A percentile compares a stretch with the other conserved stretches of the same genome.
Evolutionary conservation across 768 basidiomycete species (phyloP).

Genomic region (Boletus tylopilopsis): DNA sequence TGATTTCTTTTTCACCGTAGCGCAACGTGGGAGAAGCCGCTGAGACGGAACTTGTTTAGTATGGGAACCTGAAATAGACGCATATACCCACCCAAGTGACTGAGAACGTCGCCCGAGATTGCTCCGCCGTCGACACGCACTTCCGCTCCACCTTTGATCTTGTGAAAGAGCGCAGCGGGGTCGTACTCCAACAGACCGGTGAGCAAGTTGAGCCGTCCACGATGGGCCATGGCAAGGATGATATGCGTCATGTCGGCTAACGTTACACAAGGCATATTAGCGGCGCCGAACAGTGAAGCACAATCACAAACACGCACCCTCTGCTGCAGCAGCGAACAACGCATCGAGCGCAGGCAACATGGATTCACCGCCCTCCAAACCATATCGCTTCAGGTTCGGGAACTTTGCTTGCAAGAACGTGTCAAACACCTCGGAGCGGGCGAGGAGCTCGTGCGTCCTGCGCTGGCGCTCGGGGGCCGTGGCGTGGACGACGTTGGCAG

Average conservation of each 20-base stretch:
- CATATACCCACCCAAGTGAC: slow-evolving; percentile 61
- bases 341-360: slow-evolving; percentile 87
- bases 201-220: slow-evolving; percentile 83
- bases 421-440: slow-evolving; percentile 77
- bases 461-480: slow-evolving; percentile 39
- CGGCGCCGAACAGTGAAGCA: neutral
- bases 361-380: slow-evolving; percentile 89
- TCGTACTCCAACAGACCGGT: slow-evolving; percentile 70
- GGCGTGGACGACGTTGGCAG: slow-evolving; percentile 29
- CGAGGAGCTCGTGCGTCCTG: slow-evolving; percentile 65
- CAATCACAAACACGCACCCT: slow-evolving; percentile 36
- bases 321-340: slow-evolving; percentile 64
- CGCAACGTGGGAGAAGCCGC: slow-evolving; percentile 62
- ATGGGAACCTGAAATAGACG: neutral
- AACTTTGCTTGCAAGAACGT: slow-evolving; percentile 85
- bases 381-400: slow-evolving; percentile 84
- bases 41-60: slow-evolving; percentile 19
- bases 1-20: slow-evolving; percentile 50
- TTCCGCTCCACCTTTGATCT: slow-evolving; percentile 79
- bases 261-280: neutral
- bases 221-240: slow-evolving; percentile 82
- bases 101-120: slow-evolving; percentile 81
- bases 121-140: slow-evolving; percentile 55
- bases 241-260: slow-evolving; percentile 66
- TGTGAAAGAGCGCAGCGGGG: slow-evolving; percentile 73